phyloP scores from a whole-genome alignment of 129 eudicot genomes.

The Tanacetum coccineum region DNA sequence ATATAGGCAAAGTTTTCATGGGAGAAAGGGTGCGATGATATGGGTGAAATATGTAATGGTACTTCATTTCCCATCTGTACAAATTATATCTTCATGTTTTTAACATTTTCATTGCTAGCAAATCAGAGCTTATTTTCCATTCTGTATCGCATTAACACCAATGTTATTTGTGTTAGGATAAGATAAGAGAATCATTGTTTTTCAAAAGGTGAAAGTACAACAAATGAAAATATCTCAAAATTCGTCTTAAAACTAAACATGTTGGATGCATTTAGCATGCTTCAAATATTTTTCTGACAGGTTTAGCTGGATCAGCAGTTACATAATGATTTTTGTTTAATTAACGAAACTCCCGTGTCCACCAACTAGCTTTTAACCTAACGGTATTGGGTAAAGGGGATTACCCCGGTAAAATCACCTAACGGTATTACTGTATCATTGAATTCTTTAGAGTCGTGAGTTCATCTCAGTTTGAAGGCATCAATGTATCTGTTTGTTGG shows the following conservation, averaged over 20 bases:
- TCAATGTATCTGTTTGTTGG: background rate
- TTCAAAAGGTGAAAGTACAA: background rate
- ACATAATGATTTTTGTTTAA: background rate
- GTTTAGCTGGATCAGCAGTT: background rate
- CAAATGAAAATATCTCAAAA: background rate
- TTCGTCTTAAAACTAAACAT: background rate
- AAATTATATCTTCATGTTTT: background rate
- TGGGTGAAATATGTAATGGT: conserved; percentile 17
- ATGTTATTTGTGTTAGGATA: background rate
- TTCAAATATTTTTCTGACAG: background rate
- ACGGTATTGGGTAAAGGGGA: too few species aligned
- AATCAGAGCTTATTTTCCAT: background rate
- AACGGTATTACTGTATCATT: too few species aligned
- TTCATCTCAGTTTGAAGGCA: background rate
- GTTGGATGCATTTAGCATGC: conserved; percentile 8
- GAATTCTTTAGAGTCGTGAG: too few species aligned
- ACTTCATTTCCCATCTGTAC: background rate
- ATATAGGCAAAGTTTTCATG: background rate
- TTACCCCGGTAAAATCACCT: too few species aligned
- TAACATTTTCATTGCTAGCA: background rate
- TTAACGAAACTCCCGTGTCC: background rate
- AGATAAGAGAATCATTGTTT: background rate
- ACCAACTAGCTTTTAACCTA: too few species aligned
- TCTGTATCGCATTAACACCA: background rate
- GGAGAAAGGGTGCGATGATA: conserved; percentile 3